Evolutionary conservation across 2,329 filamentous ascomycete species (phyloP).

Genomic region (Aspergillus tubingensis): DNA sequence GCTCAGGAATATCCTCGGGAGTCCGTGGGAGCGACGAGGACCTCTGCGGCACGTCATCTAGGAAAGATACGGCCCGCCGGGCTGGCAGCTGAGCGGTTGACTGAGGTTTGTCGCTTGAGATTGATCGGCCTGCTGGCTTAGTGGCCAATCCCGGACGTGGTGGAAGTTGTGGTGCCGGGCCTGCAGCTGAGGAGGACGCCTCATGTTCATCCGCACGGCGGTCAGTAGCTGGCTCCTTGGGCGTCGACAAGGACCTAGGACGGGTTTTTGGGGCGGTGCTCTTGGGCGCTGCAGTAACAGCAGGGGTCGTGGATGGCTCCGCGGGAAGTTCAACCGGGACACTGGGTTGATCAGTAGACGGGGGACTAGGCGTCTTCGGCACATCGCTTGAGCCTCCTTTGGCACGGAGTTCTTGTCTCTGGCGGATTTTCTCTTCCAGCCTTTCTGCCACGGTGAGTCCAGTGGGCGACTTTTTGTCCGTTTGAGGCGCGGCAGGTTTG

Average conservation of each 20-base stretch:
- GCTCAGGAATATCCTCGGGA: constrained; percentile 9
- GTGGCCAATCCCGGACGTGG: neutral
- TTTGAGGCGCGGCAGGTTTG: neutral
- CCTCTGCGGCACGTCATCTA: constrained; percentile 14
- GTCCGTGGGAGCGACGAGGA: constrained; percentile 11
- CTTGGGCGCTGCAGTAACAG: neutral
- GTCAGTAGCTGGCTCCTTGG: neutral
- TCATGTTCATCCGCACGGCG: neutral
- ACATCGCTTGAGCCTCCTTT: constrained; percentile 10
- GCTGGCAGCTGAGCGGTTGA: constrained; percentile 11
- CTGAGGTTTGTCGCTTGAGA: constrained; percentile 13
- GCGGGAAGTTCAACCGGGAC: neutral
- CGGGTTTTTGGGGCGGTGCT: neutral
- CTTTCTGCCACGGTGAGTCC: constrained; percentile 30
- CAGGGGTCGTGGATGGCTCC: neutral
- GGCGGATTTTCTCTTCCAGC: constrained; percentile 37
- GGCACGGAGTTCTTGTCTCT: constrained; percentile 31
- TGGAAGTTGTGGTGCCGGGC: constrained; percentile 2
- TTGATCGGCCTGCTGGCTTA: constrained; percentile 9
- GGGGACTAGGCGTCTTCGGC: neutral
- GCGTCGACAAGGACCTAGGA: neutral
- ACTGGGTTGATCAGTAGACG: constrained; percentile 1
- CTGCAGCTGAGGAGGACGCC: neutral
- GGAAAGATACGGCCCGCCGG: constrained; percentile 24
- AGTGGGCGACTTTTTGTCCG: constrained; percentile 11